Evolutionary conservation across 169 alveolate species (phyloP).

Genomic region (Plasmodium reichenowi): DNA sequence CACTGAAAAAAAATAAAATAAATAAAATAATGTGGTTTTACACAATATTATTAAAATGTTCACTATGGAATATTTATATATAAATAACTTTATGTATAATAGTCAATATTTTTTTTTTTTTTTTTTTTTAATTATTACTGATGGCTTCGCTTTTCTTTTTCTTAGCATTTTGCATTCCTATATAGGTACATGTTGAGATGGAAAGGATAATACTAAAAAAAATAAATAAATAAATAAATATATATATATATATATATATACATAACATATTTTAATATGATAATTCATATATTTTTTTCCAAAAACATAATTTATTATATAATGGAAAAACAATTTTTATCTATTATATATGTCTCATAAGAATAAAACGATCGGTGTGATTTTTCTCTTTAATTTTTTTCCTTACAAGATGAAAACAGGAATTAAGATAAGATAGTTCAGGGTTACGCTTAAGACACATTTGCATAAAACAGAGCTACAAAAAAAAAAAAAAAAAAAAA

Average conservation of each 20-base stretch:
- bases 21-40: too few species aligned
- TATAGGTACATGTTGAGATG: slow-evolving; percentile 22
- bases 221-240: neutral
- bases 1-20: slow-evolving; percentile 16
- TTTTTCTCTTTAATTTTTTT: slow-evolving; percentile 7
- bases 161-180: slow-evolving; percentile 57
- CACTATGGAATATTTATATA: slow-evolving; percentile 4
- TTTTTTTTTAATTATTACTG: slow-evolving; percentile 12
- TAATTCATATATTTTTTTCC: neutral
- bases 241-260: neutral
- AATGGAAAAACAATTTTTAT: too few species aligned
- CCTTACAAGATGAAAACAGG: slow-evolving; percentile 33
- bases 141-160: slow-evolving; percentile 56
- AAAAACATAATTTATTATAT: neutral
- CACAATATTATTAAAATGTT: neutral
- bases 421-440: slow-evolving; percentile 12
- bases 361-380: neutral
- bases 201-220: slow-evolving; percentile 21
- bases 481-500: slow-evolving; percentile 9
- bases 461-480: slow-evolving; percentile 19
- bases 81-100: neutral
- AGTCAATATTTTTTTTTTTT: too few species aligned
- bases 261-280: too few species aligned
- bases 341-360: neutral
- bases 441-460: slow-evolving; percentile 17